Conservation (phyloP, 208 protist species). For the Phytomonas sp. region DNA sequence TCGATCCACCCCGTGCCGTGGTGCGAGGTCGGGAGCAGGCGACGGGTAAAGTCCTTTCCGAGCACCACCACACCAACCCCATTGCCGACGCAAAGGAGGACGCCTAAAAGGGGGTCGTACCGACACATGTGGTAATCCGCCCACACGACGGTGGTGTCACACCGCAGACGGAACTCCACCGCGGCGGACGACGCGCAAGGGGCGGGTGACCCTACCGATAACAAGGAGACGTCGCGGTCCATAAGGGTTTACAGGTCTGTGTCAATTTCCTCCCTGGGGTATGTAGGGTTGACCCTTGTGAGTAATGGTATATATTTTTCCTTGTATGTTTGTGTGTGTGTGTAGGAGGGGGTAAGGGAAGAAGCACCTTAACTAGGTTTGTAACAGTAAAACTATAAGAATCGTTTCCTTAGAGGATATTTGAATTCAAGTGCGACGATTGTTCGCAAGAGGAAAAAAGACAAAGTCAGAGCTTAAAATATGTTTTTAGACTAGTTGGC, state of each 20-base stretch:
- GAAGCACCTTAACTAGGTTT: background rate
- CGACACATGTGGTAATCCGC: conserved; percentile 74
- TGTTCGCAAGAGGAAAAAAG: background rate
- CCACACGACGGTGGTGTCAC: conserved; percentile 57
- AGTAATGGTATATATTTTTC: background rate
- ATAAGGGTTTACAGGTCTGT: too few relatives aligned
- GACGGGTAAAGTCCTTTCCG: conserved; percentile 43
- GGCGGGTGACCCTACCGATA: background rate
- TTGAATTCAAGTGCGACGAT: background rate
- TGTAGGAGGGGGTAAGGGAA: background rate
- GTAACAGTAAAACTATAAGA: background rate
- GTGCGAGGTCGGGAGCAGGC: conserved; percentile 32
- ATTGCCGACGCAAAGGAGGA: conserved; percentile 65
- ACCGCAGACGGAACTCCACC: conserved; percentile 29
- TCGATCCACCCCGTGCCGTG: conserved; percentile 64
- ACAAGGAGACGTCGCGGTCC: background rate
- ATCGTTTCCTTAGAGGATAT: background rate
- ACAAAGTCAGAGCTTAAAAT: background rate
- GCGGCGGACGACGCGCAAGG: conserved; percentile 5
- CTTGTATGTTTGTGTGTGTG: conserved; percentile 1
- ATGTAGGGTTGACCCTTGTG: too few relatives aligned
- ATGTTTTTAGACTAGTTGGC: background rate
- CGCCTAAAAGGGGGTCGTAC: conserved; percentile 65
- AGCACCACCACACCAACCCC: conserved; percentile 64
- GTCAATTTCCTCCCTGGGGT: too few relatives aligned